Conservation (phyloP, 345 rosid species). For the Gossypium turneri region DNA sequence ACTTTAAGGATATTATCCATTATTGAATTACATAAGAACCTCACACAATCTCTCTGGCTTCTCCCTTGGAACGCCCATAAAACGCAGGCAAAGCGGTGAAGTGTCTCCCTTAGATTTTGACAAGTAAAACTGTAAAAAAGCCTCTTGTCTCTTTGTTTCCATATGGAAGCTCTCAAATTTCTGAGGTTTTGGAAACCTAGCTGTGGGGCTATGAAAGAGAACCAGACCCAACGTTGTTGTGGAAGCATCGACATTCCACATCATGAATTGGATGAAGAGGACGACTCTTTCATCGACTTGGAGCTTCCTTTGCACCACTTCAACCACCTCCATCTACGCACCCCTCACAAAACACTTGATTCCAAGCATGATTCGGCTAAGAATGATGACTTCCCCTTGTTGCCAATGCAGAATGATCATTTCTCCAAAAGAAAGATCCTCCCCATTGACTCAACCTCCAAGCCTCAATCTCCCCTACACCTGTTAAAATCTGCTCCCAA, state of each 20-base stretch:
- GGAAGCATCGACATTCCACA: slow-evolving; percentile 17
- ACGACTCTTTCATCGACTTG: slow-evolving; percentile 85
- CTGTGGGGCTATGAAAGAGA: slow-evolving; percentile 21
- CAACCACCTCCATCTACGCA: slow-evolving; percentile 11
- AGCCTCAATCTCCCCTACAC: slow-evolving; percentile 61
- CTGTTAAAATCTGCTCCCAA: slow-evolving; percentile 57
- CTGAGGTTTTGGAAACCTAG: slow-evolving; percentile 50
- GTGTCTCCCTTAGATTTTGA: background rate
- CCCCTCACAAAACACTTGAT: slow-evolving; percentile 12
- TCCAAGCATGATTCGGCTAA: slow-evolving; percentile 12
- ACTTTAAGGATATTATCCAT: too few relatives aligned
- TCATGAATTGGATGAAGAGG: slow-evolving; percentile 51
- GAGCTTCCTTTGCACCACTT: slow-evolving; percentile 58
- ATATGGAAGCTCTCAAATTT: slow-evolving; percentile 70
- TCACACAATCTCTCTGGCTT: too few relatives aligned
- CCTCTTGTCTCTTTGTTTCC: background rate
- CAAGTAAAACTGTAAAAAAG: too few relatives aligned
- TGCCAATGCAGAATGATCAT: slow-evolving; percentile 22
- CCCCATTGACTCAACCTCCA: slow-evolving; percentile 51
- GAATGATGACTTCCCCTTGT: slow-evolving; percentile 27
- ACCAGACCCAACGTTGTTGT: slow-evolving; percentile 18
- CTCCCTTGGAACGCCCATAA: too few relatives aligned
- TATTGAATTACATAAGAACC: too few relatives aligned
- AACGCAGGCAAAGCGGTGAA: too few relatives aligned
- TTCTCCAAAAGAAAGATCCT: slow-evolving; percentile 65